phyloP scores from a whole-genome alignment of 2,329 filamentous ascomycete genomes.

The Didymella segeticola region DNA sequence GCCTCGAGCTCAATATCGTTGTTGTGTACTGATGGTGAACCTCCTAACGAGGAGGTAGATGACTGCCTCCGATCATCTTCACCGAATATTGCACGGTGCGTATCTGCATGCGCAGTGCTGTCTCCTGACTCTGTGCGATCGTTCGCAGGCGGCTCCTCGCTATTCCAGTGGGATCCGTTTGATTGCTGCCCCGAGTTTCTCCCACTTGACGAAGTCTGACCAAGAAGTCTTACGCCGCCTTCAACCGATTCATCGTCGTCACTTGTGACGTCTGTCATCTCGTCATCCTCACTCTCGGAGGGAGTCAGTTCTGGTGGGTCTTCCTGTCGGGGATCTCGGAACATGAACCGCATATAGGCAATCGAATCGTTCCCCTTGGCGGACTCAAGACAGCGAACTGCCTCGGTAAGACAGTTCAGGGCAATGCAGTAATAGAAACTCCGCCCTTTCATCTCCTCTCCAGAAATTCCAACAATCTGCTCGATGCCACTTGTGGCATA shows the following conservation, averaged over 20 bases:
- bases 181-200: conserved; percentile 15
- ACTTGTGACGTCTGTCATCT: conserved; percentile 57
- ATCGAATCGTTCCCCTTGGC: conserved; percentile 92
- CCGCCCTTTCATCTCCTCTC: conserved; percentile 73
- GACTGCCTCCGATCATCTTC: conserved; percentile 38
- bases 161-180: conserved; percentile 22
- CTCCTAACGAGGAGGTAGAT: conserved; percentile 35
- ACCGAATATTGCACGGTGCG: conserved; percentile 35
- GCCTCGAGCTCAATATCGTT: conserved; percentile 77
- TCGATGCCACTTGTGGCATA: conserved; percentile 80
- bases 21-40: conserved; percentile 35
- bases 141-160: conserved; percentile 26
- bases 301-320: conserved; percentile 42
- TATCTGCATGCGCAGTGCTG: conserved; percentile 51
- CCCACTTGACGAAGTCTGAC: conserved; percentile 6
- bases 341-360: conserved; percentile 86
- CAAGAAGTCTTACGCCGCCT: conserved; percentile 47
- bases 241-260: conserved; percentile 58
- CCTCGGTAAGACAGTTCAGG: conserved; percentile 76
- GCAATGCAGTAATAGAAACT: conserved; percentile 90
- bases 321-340: conserved; percentile 72
- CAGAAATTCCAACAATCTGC: conserved; percentile 75
- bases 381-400: conserved; percentile 79
- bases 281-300: conserved; percentile 58
- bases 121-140: conserved; percentile 55